Base-by-base conservation (phyloP, 345 rosid species). In the Anastatica hierochuntica region DNA sequence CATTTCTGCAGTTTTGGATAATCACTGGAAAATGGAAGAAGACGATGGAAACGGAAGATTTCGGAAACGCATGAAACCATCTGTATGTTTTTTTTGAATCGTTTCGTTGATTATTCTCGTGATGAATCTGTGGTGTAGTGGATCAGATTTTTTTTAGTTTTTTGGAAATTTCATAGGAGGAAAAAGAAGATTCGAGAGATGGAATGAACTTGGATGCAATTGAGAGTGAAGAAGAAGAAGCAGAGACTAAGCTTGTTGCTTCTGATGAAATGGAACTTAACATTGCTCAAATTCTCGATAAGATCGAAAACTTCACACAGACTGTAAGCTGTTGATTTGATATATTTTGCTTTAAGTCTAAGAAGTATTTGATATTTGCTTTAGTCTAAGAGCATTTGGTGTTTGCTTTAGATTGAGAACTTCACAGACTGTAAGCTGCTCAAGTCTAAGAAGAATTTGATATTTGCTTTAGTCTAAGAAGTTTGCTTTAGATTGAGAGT, bases 221-320 rank as follows among this genome's bases (percentile, higher is more conserved):
- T 35, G 88, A 74, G 58, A 81, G 64, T 20, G 84, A 81, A 63
- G 84, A 81, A 63, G 24, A 21, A 21, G 84, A 76, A 70, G 49
- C 67, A 10, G 85, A 85, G 69, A 34, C 75, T 2, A 67, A 62
- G 34, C 31, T 68, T 33, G 66, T 51, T 33, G 90, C 74, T 29
- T 92, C 95, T 53, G 97, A 83, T 55, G 98, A 88, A 70, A 77
- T 85, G 79, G 88, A 88, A 43, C 77, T 69, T 39, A 73, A 57
- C 51, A 77, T 85, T 58, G 18, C 75, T 63, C 76, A 75, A 26
- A 72, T 88, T 68, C 67, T 75, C 38, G 83, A 92, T 14, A 88
- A 77, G 74, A 88, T 88, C 21, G 90, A 85, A 16, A 76, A 72
- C 67, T 88, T 85, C 74, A 85, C 94, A 21, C 83, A 81, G 47